Evolutionary conservation across 495 filamentous ascomycete genomes (phyloP), one percentile per base, ranked within the genome.

Genomic region (Opeltia flavorubescens): DNA sequence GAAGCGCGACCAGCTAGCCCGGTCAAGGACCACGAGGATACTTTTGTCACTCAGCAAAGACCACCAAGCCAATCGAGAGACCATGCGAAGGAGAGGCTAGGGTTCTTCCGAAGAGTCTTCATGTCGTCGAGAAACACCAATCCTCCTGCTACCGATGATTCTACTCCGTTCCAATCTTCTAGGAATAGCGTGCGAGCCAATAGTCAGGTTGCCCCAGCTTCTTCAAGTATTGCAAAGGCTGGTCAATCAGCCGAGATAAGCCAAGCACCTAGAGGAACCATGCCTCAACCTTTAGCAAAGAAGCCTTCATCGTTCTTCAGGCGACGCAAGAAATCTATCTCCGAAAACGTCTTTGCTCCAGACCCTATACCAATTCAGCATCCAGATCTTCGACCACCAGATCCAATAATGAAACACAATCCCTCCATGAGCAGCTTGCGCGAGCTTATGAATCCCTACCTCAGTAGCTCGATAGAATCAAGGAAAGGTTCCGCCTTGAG

Each of bases 51-150:
- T 15, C 45, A 52, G 0, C 26, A 29, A 21, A 26, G 43, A 8
- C 28, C 17, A 9, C 49, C 29, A 26, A 29, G 26, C 29, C 42
- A 44, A 17, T 27, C 49, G 11, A 48, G 51, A 43, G 45, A 36
- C 52, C 54, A 18, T 34, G 47, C 49, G 11, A 87, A 81, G 58
- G 84, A 89, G 47, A 77, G 80, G 21, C 85, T 74, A 12, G 87
- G 91, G 21, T 98, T 98, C 64, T 95, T 95, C 68, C 77, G 84
- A 47, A 78, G 89, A 50, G 83, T 96, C 11, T 95, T 96, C 62
- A 84, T 80, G 39, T 76, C 71, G 4, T 70, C 72, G 25, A 81
- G 70, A 56, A 66, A 49, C 15, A 40, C 60, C 5, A 41, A 3
- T 41, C 48, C 61, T 17, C 44, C 59, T 13, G 47, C 23, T 21